Evolutionary conservation across 116 monocot genomes (phyloP), one percentile per base, ranked within the genome.

Genomic region (Iris pallida): DNA sequence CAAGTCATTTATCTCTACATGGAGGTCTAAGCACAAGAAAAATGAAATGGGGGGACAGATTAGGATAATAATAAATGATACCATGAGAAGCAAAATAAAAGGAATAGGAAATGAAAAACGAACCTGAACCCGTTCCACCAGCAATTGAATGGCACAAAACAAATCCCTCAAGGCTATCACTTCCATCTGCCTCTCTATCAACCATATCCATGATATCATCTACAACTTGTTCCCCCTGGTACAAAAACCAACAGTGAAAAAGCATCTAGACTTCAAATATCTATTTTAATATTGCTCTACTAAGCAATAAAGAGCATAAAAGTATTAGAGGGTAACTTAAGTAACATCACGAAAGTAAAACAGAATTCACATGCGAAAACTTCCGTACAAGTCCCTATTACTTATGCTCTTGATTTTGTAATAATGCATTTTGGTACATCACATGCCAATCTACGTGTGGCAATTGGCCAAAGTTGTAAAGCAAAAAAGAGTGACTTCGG

Each of bases 141-240:
- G 98, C 98, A 74, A 98, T 98, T 44, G 98, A 98, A 75, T 98
- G 98, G 75, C 98, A 98, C 16, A 98, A 73, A 64, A 98, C 98
- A 75, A 98, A 98, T 60, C 98, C 98, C 78, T 98, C 98, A 47
- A 98, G 90, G 72, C 98, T 98, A 74, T 98, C 98, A 77, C 98
- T 98, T 68, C 98, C 98, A 86, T 98, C 98, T 65, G 98, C 98
- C 80, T 98, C 98, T 78, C 98, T 81, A 64, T 98, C 98, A 42
- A 98, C 74, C 98, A 98, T 98, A 63, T 98, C 98, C 98, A 98
- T 98, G 68, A 98, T 98, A 74, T 98, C 93, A 83, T 93, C 98
- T 41, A 98, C 87, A 19, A 93, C 92, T 88, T 92, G 81, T 49
- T 98, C 93, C 19, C 93, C 93, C 92, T 94, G 57, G n/a, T 72